phyloP scores from a whole-genome alignment of 352 stramenopile genomes.

The Thraustochytrium striatum region DNA sequence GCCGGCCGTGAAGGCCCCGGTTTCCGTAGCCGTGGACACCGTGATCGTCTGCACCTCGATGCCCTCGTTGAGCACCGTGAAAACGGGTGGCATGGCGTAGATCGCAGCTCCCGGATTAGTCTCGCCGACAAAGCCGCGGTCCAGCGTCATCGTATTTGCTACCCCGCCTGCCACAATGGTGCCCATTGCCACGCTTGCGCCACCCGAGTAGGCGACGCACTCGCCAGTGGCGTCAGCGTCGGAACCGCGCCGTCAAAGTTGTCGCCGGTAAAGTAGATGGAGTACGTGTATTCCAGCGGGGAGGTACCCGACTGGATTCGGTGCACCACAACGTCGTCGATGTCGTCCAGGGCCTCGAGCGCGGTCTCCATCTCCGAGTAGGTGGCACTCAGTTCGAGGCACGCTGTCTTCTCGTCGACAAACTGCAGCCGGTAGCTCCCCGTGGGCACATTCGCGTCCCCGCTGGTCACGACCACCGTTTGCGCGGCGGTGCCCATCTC shows the following conservation, averaged over 20 bases:
- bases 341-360: conserved; percentile 54
- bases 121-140: conserved; percentile 29
- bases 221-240: conserved; percentile 43
- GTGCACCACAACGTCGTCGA: conserved; percentile 1
- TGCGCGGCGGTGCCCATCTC: conserved; percentile 84
- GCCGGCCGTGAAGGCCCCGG: conserved; percentile 34
- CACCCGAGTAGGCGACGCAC: background rate
- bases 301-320: background rate
- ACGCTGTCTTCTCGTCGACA: conserved; percentile 57
- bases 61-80: conserved; percentile 37
- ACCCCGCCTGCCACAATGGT: background rate
- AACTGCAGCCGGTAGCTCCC: conserved; percentile 59
- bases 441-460: conserved; percentile 47
- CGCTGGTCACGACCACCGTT: conserved; percentile 58
- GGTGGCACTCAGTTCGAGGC: conserved; percentile 63
- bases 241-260: conserved; percentile 29
- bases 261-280: conserved; percentile 25
- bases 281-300: conserved; percentile 24
- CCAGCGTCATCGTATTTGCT: conserved; percentile 29
- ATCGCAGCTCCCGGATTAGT: conserved; percentile 5
- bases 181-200: background rate
- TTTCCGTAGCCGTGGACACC: conserved; percentile 46
- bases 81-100: conserved; percentile 7
- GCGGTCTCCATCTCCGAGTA: conserved; percentile 57
- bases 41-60: conserved; percentile 11